Percentiles rank a stretch among this genome's conserved stretches.
Evolutionary conservation across 106 monocot genomes (phyloP).

Genomic region (Phalaenopsis aphrodite): DNA sequence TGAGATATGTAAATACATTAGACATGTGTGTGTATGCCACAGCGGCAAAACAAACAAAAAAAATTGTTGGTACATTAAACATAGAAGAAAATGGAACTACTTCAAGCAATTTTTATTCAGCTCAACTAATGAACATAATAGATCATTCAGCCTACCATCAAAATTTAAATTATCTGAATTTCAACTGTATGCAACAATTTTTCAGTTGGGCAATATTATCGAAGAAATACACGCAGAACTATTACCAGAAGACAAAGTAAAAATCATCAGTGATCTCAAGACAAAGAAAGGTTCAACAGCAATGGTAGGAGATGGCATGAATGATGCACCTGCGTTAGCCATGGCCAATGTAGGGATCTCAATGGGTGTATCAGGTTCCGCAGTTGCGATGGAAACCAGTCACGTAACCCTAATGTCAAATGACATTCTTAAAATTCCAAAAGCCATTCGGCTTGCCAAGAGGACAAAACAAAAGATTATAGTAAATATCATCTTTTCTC

Average conservation of each 20-base stretch:
- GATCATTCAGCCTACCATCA: too few species aligned
- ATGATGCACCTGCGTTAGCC: constrained; percentile 88
- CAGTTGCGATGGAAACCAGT: constrained; percentile 82
- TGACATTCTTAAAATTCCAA: constrained; percentile 68
- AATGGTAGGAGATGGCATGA: constrained; percentile 97
- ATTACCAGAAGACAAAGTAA: constrained; percentile 78
- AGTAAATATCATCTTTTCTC: constrained; percentile 62
- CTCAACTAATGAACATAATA: too few species aligned
- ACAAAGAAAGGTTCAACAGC: constrained; percentile 34
- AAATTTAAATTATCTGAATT: too few species aligned
- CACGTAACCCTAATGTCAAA: constrained; percentile 94
- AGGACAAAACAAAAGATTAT: constrained; percentile 51
- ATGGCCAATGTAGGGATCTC: constrained; percentile 83
- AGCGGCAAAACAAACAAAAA: too few species aligned
- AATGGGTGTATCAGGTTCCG: constrained; percentile 96
- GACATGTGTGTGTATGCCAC: too few species aligned
- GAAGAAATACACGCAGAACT: constrained; percentile 70
- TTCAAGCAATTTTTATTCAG: too few species aligned
- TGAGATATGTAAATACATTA: too few species aligned
- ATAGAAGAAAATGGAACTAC: too few species aligned
- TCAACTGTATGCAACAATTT: too few species aligned
- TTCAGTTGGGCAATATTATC: constrained; percentile 38
- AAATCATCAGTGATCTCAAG: constrained; percentile 53
- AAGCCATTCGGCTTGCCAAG: constrained; percentile 60
- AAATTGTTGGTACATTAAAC: too few species aligned